phyloP scores from a whole-genome alignment of 2,329 filamentous ascomycete genomes.

The Clathrospora elynae region DNA sequence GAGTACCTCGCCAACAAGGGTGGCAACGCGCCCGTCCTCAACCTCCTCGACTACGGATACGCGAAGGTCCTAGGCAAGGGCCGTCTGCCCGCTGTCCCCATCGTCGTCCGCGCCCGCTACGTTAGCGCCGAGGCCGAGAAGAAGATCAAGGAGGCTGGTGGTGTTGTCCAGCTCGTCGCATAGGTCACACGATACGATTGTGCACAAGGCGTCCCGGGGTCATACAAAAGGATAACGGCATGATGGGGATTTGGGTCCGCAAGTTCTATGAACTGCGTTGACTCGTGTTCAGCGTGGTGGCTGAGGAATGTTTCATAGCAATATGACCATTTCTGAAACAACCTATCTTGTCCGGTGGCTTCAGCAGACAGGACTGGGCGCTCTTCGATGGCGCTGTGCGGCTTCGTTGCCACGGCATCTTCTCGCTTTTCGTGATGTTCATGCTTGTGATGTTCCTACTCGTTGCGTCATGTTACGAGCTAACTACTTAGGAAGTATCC shows the following conservation, averaged over 20 bases:
- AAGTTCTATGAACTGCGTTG: constrained; percentile 28
- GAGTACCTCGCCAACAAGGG: constrained; percentile 85
- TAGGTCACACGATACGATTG: constrained; percentile 55
- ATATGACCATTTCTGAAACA: constrained; percentile 59
- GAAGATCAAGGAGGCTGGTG: constrained; percentile 98
- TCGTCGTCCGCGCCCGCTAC: constrained; percentile 94
- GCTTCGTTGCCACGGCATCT: too few species aligned
- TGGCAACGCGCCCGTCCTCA: constrained; percentile 95
- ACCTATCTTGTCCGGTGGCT: too few species aligned
- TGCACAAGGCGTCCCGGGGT: constrained; percentile 34
- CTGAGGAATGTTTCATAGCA: constrained; percentile 56
- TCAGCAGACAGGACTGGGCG: too few species aligned
- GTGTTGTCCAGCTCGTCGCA: constrained; percentile 93
- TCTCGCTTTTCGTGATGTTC: too few species aligned
- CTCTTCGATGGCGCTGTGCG: too few species aligned
- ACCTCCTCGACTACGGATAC: constrained; percentile 96
- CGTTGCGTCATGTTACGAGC: too few species aligned
- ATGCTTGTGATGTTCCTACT: too few species aligned
- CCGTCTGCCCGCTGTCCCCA: constrained; percentile 86
- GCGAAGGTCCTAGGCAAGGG: constrained; percentile 99
- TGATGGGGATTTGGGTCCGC: constrained; percentile 35
- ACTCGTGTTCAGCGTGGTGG: constrained; percentile 54
- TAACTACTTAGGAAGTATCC: too few species aligned
- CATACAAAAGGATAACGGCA: constrained; percentile 33
- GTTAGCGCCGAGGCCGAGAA: constrained; percentile 95